Evolutionary conservation across 768 basidiomycete species (phyloP).

Genomic region (Mrakia blollopis): DNA sequence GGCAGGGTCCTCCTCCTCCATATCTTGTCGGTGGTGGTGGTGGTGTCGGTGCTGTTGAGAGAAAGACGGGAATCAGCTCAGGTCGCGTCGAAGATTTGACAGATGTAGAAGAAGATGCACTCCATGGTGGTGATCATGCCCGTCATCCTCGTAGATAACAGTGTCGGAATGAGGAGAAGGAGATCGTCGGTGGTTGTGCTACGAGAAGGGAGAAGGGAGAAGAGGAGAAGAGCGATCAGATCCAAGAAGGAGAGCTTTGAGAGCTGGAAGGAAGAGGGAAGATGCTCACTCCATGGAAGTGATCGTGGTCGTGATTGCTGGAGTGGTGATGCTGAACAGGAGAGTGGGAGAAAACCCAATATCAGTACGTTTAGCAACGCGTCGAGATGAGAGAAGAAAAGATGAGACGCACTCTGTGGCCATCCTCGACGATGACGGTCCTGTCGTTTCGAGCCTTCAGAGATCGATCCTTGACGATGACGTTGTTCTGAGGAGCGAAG

Average conservation of each 20-base stretch:
- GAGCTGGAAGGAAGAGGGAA: no score
- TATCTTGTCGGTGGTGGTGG: slow-evolving; percentile 24
- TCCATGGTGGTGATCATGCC: slow-evolving; percentile 36
- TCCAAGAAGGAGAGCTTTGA: no score
- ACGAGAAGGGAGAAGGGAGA: slow-evolving; percentile 34
- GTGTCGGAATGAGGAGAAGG: slow-evolving; percentile 29
- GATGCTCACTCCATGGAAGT: no score
- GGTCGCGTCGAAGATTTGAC: neutral
- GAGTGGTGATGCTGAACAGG: slow-evolving; percentile 10
- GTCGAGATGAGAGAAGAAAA: neutral
- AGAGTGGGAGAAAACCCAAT: no score
- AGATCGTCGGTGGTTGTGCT: slow-evolving; percentile 32
- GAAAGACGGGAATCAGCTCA: slow-evolving; percentile 20
- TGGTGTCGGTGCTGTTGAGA: slow-evolving; percentile 33
- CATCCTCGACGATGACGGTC: neutral
- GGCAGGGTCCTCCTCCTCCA: neutral
- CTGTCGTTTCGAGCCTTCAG: neutral
- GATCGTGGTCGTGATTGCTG: slow-evolving; percentile 35
- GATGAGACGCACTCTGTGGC: neutral
- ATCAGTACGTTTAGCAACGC: no score
- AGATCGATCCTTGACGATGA: neutral
- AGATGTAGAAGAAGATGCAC: neutral
- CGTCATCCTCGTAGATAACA: slow-evolving; percentile 36
- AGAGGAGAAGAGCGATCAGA: slow-evolving; percentile 34
- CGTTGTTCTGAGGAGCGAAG: neutral